Conservation (phyloP, 2,329 filamentous ascomycete species). For the Aspergillus fumigatus region DNA sequence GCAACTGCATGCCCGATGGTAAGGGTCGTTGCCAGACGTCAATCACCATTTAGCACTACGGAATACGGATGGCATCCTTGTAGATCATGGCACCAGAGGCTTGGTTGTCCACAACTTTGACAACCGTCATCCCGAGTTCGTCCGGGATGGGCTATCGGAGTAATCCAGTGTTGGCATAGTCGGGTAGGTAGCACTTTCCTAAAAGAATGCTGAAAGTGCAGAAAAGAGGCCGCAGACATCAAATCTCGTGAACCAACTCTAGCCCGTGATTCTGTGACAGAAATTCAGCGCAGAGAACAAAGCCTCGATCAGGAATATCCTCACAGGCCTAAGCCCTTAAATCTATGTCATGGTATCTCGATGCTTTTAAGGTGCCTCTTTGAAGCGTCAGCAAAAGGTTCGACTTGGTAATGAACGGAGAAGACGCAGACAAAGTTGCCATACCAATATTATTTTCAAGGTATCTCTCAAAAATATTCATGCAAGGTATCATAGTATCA, state of each 20-base stretch:
- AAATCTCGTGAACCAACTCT: neutral
- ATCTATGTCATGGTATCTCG: neutral
- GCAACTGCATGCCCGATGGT: neutral
- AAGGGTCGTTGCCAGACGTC: neutral
- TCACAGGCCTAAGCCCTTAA: neutral
- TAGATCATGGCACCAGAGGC: neutral
- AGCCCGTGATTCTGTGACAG: neutral
- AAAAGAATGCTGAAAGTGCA: neutral
- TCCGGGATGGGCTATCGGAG: neutral
- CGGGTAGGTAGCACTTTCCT: neutral
- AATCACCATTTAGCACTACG: neutral
- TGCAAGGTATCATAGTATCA: neutral
- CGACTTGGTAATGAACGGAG: neutral
- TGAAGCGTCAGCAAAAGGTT: neutral
- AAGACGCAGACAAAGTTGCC: neutral
- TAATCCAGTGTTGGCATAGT: neutral
- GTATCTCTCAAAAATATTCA: neutral
- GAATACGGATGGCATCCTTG: neutral
- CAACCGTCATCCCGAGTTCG: neutral
- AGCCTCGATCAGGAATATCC: neutral
- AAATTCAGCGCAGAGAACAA: neutral
- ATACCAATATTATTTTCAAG: neutral
- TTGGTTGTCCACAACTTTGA: neutral
- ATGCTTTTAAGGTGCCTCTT: neutral
- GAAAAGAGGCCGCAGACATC: too few relatives aligned